Evolutionary conservation across 768 basidiomycete genomes (phyloP), one percentile per base, ranked within the genome.

Genomic region (Phlegmacium glaucopus): DNA sequence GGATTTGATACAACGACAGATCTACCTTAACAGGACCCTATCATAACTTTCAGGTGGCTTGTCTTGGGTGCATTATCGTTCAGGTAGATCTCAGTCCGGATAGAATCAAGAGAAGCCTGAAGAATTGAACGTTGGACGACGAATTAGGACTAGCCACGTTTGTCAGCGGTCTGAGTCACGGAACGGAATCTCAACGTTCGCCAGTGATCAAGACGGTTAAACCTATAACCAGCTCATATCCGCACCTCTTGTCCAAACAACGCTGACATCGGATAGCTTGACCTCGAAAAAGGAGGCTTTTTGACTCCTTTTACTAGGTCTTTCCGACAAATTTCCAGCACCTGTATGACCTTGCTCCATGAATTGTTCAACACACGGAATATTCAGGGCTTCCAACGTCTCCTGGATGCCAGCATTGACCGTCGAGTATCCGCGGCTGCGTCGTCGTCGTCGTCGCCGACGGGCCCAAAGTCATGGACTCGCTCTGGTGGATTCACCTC

Each of bases 291-390:
- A 54, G 60, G 60, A 60, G 58, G 48, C 54, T 56, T 56, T 39
- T 32, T 46, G 39, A 52, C 49, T 68, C 68, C 66, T 67, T 68
- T 64, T 18, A 22, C 44, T 54, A 54, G 64, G 66, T 70, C 67
- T 67, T 62, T 51, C 63, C 49, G 69, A 70, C 55, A 42, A 51
- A 43, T 48, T 53, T 49, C 40, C 46, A 55, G 49, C 58, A 66
- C 48, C 69, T 83, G 80, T 63, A 89, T 88, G 87, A 88, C 75
- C 75, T 75, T 79, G 69, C 85, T 90, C 69, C 89, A 90, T 87
- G 82, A 75, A 49, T 77, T 81, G 66, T 87, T 87, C 61, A 64
- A 73, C 63, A 78, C 82, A 60, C 75, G 82, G 60, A 80, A 87
- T 64, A 80, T 85, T 66, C 81, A 82, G 65, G 84, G 78, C 42